Evolutionary conservation across 78 protist genomes (phyloP).

Genomic region (Dictyostelium capitatum): DNA sequence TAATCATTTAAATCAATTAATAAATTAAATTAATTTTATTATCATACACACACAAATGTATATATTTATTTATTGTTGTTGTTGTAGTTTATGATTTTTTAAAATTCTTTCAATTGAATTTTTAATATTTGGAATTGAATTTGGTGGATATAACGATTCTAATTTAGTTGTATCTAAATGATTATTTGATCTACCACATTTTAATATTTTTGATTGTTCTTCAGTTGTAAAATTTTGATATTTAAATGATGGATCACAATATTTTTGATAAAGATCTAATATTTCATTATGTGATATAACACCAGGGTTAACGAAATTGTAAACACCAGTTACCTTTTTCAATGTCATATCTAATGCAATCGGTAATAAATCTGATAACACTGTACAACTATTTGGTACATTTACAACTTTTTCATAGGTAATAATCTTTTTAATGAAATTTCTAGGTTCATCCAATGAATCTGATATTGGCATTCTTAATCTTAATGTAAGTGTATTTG

Average conservation of each 20-base stretch:
- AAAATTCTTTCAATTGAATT: conserved; percentile 46
- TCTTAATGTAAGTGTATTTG: conserved; percentile 85
- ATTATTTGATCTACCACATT: conserved; percentile 89
- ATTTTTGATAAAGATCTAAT: conserved; percentile 82
- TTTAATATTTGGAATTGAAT: conserved; percentile 52
- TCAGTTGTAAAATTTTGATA: conserved; percentile 87
- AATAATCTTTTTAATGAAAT: conserved; percentile 87
- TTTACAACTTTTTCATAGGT: conserved; percentile 72
- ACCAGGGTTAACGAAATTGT: conserved; percentile 93
- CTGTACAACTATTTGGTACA: conserved; percentile 92
- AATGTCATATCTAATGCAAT: conserved; percentile 88
- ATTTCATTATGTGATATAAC: conserved; percentile 91
- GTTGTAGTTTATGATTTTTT: too few species aligned
- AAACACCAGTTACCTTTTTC: conserved; percentile 76
- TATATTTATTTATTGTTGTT: too few species aligned
- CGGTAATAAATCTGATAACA: conserved; percentile 90
- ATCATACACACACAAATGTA: too few species aligned
- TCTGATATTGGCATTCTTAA: conserved; percentile 95
- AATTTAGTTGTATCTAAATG: conserved; percentile 80
- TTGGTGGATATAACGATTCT: conserved; percentile 60
- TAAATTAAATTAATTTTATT: neutral
- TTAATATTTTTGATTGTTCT: conserved; percentile 88
- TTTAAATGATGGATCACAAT: conserved; percentile 78
- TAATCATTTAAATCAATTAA: too few species aligned
- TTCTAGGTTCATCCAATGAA: conserved; percentile 81